Evolutionary conservation across 352 stramenopile genomes (phyloP).

Genomic region (Phytophthora brassicae): DNA sequence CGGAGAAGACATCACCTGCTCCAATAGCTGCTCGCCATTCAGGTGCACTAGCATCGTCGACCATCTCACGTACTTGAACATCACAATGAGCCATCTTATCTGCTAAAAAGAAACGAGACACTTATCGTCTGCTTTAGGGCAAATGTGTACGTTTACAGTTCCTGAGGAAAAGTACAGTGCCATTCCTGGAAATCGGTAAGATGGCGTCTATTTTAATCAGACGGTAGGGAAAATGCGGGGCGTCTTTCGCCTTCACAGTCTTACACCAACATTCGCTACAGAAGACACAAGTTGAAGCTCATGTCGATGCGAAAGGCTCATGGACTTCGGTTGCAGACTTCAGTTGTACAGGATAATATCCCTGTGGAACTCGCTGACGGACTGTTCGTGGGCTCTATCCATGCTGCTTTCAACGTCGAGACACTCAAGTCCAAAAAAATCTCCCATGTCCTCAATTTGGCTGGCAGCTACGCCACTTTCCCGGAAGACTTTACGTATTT

Average conservation of each 20-base stretch:
- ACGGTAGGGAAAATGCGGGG: slow-evolving; percentile 1
- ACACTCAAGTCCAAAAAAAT: slow-evolving; percentile 73
- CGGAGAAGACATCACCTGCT: slow-evolving; percentile 72
- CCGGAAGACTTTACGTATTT: slow-evolving; percentile 89
- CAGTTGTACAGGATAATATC: slow-evolving; percentile 86
- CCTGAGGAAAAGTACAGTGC: slow-evolving; percentile 13
- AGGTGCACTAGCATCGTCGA: slow-evolving; percentile 83
- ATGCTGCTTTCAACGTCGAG: slow-evolving; percentile 88
- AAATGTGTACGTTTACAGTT: too few relatives aligned
- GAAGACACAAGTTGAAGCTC: slow-evolving; percentile 13
- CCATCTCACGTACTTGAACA: slow-evolving; percentile 87
- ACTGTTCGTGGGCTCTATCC: slow-evolving; percentile 86
- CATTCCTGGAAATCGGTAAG: slow-evolving; percentile 22
- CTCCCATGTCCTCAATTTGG: slow-evolving; percentile 87
- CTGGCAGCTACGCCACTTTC: slow-evolving; percentile 85
- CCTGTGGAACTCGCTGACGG: slow-evolving; percentile 64
- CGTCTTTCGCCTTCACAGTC: neutral
- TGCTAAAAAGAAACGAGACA: slow-evolving; percentile 52
- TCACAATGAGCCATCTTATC: slow-evolving; percentile 87
- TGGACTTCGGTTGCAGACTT: slow-evolving; percentile 58
- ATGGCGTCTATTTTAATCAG: slow-evolving; percentile 29
- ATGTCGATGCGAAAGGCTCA: slow-evolving; percentile 57
- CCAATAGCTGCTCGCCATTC: slow-evolving; percentile 70
- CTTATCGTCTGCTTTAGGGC: slow-evolving; percentile 15
- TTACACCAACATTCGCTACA: slow-evolving; percentile 20